These are phyloP conservation scores for Macroventuria anomochaeta DNA, from an alignment of 2,329 filamentous ascomycete genomes.

Conservation along the genomic window DNA sequence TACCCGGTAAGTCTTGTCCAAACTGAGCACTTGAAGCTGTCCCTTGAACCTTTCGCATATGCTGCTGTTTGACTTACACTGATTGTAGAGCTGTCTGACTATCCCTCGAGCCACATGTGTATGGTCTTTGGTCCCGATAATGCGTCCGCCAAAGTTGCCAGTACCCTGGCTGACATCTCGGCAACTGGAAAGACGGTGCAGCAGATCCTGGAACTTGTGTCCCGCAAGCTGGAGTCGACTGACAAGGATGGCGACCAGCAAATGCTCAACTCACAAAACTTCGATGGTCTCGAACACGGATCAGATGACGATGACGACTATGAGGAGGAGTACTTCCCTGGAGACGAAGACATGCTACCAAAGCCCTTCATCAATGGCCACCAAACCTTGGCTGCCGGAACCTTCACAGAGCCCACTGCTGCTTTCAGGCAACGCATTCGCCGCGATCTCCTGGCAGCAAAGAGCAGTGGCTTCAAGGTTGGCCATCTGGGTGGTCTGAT, in stretches of 20 bases:
- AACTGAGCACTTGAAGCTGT: too few relatives aligned
- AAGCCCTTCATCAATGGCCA: conserved; percentile 27
- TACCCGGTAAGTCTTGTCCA: conserved; percentile 34
- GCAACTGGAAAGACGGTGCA: conserved; percentile 55
- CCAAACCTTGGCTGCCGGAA: background rate
- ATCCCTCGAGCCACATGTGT: conserved; percentile 64
- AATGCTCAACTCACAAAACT: conserved; percentile 50
- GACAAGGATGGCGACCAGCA: conserved; percentile 53
- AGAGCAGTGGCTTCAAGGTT: conserved; percentile 72
- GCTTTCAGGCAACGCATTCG: conserved; percentile 55
- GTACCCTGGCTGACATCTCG: conserved; percentile 55
- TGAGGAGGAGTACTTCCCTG: conserved; percentile 44
- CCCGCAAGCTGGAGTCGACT: conserved; percentile 42
- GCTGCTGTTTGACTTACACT: conserved; percentile 1
- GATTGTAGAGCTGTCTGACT: conserved; percentile 62
- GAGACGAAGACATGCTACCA: conserved; percentile 49
- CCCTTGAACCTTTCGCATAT: too few relatives aligned
- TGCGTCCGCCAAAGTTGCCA: conserved; percentile 51
- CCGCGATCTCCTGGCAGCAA: conserved; percentile 66
- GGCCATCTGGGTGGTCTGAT: conserved; percentile 65
- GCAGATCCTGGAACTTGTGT: conserved; percentile 58
- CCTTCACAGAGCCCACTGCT: conserved; percentile 31
- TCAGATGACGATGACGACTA: conserved; percentile 45
- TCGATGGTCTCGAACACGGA: conserved; percentile 39
- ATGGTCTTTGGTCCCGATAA: conserved; percentile 62